These are phyloP conservation scores for apple (Malus domestica) DNA, from an alignment of 306 rosid species.

Conservation along the genomic window DNA sequence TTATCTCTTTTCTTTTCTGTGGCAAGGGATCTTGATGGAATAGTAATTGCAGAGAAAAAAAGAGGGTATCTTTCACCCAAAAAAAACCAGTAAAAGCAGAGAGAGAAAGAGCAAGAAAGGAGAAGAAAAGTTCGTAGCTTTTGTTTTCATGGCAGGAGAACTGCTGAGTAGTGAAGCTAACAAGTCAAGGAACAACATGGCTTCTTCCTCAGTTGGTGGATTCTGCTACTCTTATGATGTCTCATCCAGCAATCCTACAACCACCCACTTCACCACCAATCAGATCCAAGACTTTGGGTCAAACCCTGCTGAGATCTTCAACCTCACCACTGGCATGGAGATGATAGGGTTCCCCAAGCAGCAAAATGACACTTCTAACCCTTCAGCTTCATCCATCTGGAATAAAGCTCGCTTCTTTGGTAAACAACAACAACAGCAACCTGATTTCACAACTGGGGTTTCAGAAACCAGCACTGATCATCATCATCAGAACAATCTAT, in stretches of 20 bases:
- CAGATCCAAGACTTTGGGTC: constrained; percentile 65
- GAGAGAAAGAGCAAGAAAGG: neutral
- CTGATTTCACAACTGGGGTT: constrained; percentile 40
- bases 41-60: neutral
- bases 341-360: constrained; percentile 65
- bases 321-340: constrained; percentile 65
- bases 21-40: neutral
- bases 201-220: constrained; percentile 37
- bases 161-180: constrained; percentile 32
- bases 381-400: constrained; percentile 30
- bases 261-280: constrained; percentile 39
- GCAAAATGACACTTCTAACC: constrained; percentile 9
- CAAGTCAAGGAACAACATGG: constrained; percentile 34
- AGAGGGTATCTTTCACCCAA: neutral
- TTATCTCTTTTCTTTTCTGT: neutral
- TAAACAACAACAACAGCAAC: constrained; percentile 21
- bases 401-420: constrained; percentile 21
- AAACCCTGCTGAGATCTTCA: constrained; percentile 64
- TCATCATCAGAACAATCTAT: constrained; percentile 27
- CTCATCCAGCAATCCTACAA: constrained; percentile 33
- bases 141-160: constrained; percentile 41
- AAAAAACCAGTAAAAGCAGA: neutral
- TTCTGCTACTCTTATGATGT: constrained; percentile 45
- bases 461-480: constrained; percentile 33
- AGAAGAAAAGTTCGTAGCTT: neutral